These are phyloP conservation scores for Fistulina hepatica DNA, from an alignment of 1,284 basidiomycete genomes.

Conservation along the genomic window DNA sequence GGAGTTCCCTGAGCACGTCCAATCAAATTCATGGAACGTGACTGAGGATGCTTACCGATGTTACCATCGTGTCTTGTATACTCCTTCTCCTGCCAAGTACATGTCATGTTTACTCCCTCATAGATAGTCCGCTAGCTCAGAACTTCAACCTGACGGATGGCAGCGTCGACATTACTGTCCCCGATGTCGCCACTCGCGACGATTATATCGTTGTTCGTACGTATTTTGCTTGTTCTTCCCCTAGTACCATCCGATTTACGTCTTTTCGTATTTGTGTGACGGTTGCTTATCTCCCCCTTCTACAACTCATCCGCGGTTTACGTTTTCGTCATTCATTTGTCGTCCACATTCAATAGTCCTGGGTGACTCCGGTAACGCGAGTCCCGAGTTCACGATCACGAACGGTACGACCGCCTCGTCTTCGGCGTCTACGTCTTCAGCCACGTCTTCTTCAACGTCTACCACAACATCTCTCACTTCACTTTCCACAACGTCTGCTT, in stretches of 20 bases:
- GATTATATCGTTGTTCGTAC: slow-evolving; percentile 39
- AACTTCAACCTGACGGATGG: slow-evolving; percentile 43
- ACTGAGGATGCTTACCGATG: no score
- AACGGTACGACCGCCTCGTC: slow-evolving; percentile 10
- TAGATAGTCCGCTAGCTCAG: slow-evolving; percentile 45
- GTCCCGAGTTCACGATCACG: slow-evolving; percentile 32
- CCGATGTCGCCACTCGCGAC: slow-evolving; percentile 31
- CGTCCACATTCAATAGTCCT: slow-evolving; percentile 21
- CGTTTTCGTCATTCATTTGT: background rate
- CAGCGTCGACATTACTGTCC: slow-evolving; percentile 43
- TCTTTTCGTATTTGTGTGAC: slow-evolving; percentile 5
- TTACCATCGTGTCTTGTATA: no score
- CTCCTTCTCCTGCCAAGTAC: no score
- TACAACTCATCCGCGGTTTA: no score
- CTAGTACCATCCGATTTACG: slow-evolving; percentile 3
- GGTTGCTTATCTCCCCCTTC: background rate
- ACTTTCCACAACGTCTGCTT: background rate
- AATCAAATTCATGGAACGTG: background rate
- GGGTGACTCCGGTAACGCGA: slow-evolving; percentile 33
- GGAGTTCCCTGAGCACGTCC: background rate
- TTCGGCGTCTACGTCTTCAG: slow-evolving; percentile 7
- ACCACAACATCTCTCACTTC: background rate
- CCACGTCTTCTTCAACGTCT: slow-evolving; percentile 7
- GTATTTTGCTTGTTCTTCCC: slow-evolving; percentile 16
- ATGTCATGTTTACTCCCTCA: slow-evolving; percentile 6